Percentiles rank a stretch among this genome's conserved stretches.
These are phyloP conservation scores for Aegilops longissima DNA, from an alignment of 176 grass and related monocot species.

Conservation along the genomic window DNA sequence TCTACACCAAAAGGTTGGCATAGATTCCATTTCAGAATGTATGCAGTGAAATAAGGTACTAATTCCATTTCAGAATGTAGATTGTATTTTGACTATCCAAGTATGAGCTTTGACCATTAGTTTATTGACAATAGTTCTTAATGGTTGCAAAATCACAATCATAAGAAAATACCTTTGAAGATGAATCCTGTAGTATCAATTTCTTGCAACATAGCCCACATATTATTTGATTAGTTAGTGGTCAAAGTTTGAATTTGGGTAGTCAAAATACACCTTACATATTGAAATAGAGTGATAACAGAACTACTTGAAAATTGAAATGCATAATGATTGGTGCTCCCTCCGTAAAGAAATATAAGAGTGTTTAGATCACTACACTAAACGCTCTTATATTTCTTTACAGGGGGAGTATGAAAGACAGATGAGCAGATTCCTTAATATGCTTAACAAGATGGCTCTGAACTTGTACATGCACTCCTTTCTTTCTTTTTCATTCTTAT, in stretches of 20 bases:
- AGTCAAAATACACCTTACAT: neutral
- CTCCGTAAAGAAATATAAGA: too few relatives aligned
- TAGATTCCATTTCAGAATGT: neutral
- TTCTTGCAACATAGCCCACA: neutral
- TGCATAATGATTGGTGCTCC: neutral
- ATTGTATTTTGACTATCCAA: neutral
- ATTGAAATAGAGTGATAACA: neutral
- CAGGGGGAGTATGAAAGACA: neutral
- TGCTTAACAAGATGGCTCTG: slow-evolving; percentile 7
- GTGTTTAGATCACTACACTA: too few relatives aligned
- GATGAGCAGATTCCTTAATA: slow-evolving; percentile 3
- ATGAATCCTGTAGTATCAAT: neutral
- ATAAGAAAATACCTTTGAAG: neutral
- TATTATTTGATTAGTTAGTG: slow-evolving; percentile 3
- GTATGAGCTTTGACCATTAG: neutral
- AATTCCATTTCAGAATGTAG: neutral
- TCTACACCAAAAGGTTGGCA: slow-evolving; percentile 52
- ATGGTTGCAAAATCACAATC: neutral
- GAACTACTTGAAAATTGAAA: slow-evolving; percentile 20
- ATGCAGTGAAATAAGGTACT: neutral
- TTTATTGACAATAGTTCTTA: neutral
- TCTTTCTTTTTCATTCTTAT: neutral
- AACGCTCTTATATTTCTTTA: too few relatives aligned
- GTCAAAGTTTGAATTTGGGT: neutral
- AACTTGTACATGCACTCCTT: neutral